A percentile compares a stretch with the other conserved stretches of the same genome.
Evolutionary conservation across 352 stramenopile genomes (phyloP).

Genomic region (Pythium monospermum): DNA sequence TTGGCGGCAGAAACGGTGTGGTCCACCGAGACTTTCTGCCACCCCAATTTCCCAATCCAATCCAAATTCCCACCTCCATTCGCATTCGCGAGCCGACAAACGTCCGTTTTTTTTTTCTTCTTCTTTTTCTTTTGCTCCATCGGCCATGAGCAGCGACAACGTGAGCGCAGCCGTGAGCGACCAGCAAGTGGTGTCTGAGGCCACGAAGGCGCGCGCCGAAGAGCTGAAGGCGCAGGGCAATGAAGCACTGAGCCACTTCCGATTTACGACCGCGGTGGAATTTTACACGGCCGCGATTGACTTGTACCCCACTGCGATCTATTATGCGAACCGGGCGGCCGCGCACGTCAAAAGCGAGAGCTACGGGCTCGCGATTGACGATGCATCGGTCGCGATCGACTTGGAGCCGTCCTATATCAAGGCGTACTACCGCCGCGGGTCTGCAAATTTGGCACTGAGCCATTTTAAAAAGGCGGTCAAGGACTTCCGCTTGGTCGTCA

Average conservation of each 20-base stretch:
- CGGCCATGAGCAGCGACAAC: conserved; percentile 25
- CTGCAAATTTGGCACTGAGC: conserved; percentile 94
- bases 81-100: not conserved
- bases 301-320: conserved; percentile 87
- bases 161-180: conserved; percentile 42
- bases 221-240: conserved; percentile 86
- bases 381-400: conserved; percentile 93
- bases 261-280: conserved; percentile 76
- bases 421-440: conserved; percentile 97
- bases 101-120: not conserved
- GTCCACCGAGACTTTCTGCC: too few species aligned
- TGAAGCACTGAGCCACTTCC: conserved; percentile 69
- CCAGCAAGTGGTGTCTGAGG: conserved; percentile 53
- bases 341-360: conserved; percentile 98
- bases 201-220: conserved; percentile 59
- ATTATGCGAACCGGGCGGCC: conserved; percentile 93
- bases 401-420: conserved; percentile 96
- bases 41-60: not conserved
- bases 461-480: conserved; percentile 97
- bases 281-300: conserved; percentile 89
- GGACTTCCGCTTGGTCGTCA: conserved; percentile 96
- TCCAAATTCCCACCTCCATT: not conserved
- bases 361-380: conserved; percentile 96
- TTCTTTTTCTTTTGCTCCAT: not conserved
- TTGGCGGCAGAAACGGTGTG: too few species aligned